Evolutionary conservation across 768 basidiomycete genomes (phyloP), one percentile per base, ranked within the genome.

Genomic region (Hortiboletus flavorubellus): DNA sequence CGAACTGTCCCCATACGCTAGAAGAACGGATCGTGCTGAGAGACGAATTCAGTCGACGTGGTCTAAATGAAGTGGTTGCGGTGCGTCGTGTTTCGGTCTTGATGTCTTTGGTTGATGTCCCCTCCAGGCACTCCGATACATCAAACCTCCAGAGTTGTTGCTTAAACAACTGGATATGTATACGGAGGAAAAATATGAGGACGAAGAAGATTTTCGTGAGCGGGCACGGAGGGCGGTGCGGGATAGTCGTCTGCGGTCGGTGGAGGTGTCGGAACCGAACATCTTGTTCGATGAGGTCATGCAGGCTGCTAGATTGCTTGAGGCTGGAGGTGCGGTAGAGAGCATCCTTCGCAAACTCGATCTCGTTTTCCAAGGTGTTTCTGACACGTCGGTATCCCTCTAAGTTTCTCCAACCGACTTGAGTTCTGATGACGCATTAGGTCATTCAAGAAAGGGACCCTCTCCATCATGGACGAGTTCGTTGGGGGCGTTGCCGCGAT

Each of bases 101-200:
- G 4, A 45, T 47, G n/a, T 26, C 41, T 16, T 55, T 31, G 31
- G 33, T 44, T 48, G 12, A 54, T 10, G 45, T 30, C 39, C 47
- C 14, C 14, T 39, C 12, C 60, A 94, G 93, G 81, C 84, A 5
- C 75, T 95, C 8, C 80, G 85, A 56, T 91, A 91, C 61, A 75
- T 84, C 38, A 80, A 82, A 62, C 90, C 91, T 2, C 89, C 91
- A 8, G 91, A 88, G n/a, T 68, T 62, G 4, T 72, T 96, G n/a
- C 66, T 89, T n/a, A 87, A 78, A 0, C 93, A 95, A 62, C 72
- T 94, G 7, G 82, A 87, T 58, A 78, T 91, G 29, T 96, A 93
- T 62, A 80, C 82, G 0, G 93, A 96, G 58, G 93, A 95, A 68
- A 90, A 91, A 61, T 89, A 86, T 43, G 93, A 95, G 63, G 93